These are phyloP conservation scores for Aspergillus taichungensis DNA, from an alignment of 495 filamentous ascomycete species.

Conservation along the genomic window DNA sequence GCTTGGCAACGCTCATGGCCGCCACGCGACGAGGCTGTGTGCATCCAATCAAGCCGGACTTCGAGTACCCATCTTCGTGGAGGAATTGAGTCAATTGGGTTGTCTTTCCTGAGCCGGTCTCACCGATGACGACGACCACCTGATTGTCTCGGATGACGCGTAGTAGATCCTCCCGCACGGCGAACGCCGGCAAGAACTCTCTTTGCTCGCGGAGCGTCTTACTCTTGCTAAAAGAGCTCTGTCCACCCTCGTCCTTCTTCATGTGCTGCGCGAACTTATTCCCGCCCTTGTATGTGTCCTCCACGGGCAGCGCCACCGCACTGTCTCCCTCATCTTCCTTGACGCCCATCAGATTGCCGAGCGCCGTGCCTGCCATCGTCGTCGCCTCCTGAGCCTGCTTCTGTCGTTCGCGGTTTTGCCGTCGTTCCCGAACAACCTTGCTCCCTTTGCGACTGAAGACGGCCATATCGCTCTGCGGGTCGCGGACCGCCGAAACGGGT, in stretches of 20 bases:
- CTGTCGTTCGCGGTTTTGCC: slow-evolving; percentile 88
- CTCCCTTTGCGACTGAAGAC: slow-evolving; percentile 96
- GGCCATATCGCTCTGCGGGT: slow-evolving; percentile 98
- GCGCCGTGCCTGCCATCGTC: slow-evolving; percentile 79
- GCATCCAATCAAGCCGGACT: slow-evolving; percentile 82
- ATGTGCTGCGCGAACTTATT: slow-evolving; percentile 88
- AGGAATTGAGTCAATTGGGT: slow-evolving; percentile 95
- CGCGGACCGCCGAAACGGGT: slow-evolving; percentile 84
- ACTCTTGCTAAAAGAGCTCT: slow-evolving; percentile 86
- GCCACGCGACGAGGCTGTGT: slow-evolving; percentile 93
- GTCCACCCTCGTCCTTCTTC: slow-evolving; percentile 74
- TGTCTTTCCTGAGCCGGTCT: slow-evolving; percentile 94
- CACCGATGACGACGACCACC: slow-evolving; percentile 91
- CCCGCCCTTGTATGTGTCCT: slow-evolving; percentile 55
- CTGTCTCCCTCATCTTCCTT: slow-evolving; percentile 93
- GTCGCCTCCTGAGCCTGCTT: slow-evolving; percentile 95
- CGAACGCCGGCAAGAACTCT: slow-evolving; percentile 92
- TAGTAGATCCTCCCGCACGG: slow-evolving; percentile 90
- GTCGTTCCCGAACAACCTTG: slow-evolving; percentile 78
- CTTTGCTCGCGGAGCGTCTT: slow-evolving; percentile 87
- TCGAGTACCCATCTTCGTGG: slow-evolving; percentile 87
- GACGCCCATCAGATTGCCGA: slow-evolving; percentile 91
- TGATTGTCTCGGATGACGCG: slow-evolving; percentile 95
- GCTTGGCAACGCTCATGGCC: slow-evolving; percentile 98
- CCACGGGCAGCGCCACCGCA: slow-evolving; percentile 65